These are phyloP conservation scores for Kwoniella heveanensis DNA, from an alignment of 768 basidiomycete genomes.

Conservation along the genomic window DNA sequence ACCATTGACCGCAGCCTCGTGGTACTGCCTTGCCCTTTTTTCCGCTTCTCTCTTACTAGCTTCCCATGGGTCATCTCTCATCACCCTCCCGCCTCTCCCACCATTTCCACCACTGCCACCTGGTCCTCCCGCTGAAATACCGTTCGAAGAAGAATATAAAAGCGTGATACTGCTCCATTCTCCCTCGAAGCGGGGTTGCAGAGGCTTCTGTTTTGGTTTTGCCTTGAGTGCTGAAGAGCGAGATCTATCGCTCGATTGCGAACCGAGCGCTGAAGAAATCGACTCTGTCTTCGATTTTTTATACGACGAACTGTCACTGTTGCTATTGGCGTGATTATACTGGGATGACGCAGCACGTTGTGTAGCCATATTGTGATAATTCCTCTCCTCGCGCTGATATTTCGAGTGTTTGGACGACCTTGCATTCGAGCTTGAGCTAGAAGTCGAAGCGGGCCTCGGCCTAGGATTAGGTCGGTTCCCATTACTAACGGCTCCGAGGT, in stretches of 20 bases:
- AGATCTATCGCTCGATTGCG: no score
- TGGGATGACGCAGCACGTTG: background rate
- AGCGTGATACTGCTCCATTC: slow-evolving; percentile 3
- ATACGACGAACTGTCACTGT: no score
- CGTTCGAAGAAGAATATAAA: background rate
- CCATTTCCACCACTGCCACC: no score
- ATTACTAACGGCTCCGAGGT: slow-evolving; percentile 1
- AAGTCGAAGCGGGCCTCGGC: background rate
- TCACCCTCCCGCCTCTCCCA: background rate
- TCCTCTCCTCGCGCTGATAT: background rate
- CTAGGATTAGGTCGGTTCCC: slow-evolving; percentile 7
- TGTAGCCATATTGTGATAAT: background rate
- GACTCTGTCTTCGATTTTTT: no score
- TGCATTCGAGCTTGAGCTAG: background rate
- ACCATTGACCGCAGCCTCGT: background rate
- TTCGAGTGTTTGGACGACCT: background rate
- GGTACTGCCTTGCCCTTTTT: background rate
- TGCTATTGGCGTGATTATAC: background rate
- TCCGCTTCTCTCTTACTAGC: background rate
- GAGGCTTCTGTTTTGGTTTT: background rate
- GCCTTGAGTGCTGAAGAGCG: background rate
- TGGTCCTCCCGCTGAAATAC: background rate
- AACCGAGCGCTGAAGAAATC: no score
- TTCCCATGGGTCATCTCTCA: background rate
- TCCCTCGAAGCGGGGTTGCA: slow-evolving; percentile 4